Evolutionary conservation across 148 eudicot genomes (phyloP).

Genomic region (Beta vulgaris): DNA sequence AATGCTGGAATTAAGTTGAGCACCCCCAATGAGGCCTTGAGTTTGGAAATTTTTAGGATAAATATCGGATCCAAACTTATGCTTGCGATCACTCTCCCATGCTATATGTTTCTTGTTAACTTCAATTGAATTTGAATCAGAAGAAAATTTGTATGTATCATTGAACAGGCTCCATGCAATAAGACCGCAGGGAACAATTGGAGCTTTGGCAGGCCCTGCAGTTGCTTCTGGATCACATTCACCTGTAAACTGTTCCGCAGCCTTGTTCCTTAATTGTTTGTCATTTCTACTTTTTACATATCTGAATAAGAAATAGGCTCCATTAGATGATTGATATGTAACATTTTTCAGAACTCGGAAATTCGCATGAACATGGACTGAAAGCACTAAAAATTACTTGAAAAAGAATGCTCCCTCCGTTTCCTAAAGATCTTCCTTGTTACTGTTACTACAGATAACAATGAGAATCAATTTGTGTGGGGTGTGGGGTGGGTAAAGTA

Average conservation of each 20-base stretch:
- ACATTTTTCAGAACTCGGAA: neutral
- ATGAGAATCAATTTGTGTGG: too few species aligned
- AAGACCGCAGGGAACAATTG: conserved; percentile 84
- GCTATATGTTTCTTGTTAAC: conserved; percentile 66
- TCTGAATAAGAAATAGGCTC: conserved; percentile 35
- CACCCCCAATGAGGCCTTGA: conserved; percentile 63
- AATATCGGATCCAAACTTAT: conserved; percentile 73
- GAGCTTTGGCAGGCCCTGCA: neutral
- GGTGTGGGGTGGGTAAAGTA: too few species aligned
- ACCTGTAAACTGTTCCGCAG: conserved; percentile 21
- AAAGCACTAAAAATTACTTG: neutral
- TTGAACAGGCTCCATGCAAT: conserved; percentile 97
- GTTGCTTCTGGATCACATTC: conserved; percentile 52
- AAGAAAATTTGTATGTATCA: conserved; percentile 62
- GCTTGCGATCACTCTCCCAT: conserved; percentile 71
- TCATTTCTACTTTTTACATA: conserved; percentile 70
- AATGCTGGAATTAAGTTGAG: conserved; percentile 51
- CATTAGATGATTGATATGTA: conserved; percentile 1
- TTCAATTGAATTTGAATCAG: conserved; percentile 31
- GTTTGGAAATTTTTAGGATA: conserved; percentile 83
- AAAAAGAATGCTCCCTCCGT: too few species aligned
- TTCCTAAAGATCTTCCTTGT: too few species aligned
- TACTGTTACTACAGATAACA: too few species aligned
- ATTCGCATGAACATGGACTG: neutral
- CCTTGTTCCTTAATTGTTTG: conserved; percentile 46